Evolutionary conservation across 176 grass and related monocot genomes (phyloP).

Genomic region (Juncus effusus): DNA sequence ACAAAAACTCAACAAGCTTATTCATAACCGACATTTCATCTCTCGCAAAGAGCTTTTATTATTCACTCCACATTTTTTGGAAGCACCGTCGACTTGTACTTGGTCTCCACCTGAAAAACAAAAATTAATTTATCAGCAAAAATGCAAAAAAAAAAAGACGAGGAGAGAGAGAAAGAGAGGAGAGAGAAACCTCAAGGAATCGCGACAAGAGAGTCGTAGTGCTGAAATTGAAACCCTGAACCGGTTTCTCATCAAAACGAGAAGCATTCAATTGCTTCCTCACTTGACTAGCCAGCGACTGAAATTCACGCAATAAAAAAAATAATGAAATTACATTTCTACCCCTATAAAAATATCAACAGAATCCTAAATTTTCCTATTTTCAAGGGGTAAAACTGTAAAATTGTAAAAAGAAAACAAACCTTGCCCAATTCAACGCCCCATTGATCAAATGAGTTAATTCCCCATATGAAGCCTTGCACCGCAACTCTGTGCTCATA

Average conservation of each 20-base stretch:
- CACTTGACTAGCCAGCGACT: conserved; percentile 87
- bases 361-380: neutral
- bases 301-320: conserved; percentile 28
- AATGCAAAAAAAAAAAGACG: neutral
- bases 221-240: conserved; percentile 56
- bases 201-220: conserved; percentile 45
- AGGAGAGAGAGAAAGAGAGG: conserved; percentile 1
- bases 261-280: conserved; percentile 64
- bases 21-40: conserved; percentile 24
- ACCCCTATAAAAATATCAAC: conserved; percentile 15
- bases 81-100: neutral
- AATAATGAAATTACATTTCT: neutral
- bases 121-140: neutral
- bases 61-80: conserved; percentile 30
- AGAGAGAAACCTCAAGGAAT: conserved; percentile 39
- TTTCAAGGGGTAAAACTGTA: neutral
- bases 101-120: conserved; percentile 10
- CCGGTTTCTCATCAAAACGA: conserved; percentile 45
- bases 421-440: conserved; percentile 99
- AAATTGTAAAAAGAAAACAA: conserved; percentile 23
- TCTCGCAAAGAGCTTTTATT: neutral
- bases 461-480: conserved; percentile 94
- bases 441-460: conserved; percentile 98
- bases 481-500: conserved; percentile 90
- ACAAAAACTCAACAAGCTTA: conserved; percentile 2